Base-by-base conservation (phyloP, 345 rosid genomes). In the Camelina hispida region DNA sequence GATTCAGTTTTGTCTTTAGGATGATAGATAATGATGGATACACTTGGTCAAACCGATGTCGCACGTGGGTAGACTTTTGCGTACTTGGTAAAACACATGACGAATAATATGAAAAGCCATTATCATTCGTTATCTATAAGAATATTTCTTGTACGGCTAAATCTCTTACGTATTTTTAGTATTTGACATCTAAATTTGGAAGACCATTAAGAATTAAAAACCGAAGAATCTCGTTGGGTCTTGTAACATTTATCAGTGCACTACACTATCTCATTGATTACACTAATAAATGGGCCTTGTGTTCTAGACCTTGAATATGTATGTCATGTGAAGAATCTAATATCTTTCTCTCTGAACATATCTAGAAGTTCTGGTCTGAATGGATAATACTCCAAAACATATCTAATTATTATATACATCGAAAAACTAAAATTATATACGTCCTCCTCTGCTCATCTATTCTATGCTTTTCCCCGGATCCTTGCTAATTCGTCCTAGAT, bases 61-160 rank as follows among this genome's bases (percentile, higher is more conserved):
- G 58, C 66, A 65, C 58, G 78, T 74, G 66, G 52, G 15, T 74
- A 18, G 71, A 55, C 66, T 47, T 73, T 1, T 55, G 64, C 5
- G 30, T 73, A 64, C 20, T 44, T 9, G 20, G 30, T 44, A 34
- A 40, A 38, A 1, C 22, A 34, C 25, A 64, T 72, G 62, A 62
- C 35, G 69, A 62, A 28, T 28, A 42, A 42, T 62, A 23, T 52
- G 56, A 53, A 28, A 63, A 63, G 34, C 34, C 28, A 61, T 37
- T 37, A 43, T 12, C n/a, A 15, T 30, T 0, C 1, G 2, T 22
- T 4, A 6, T 30, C 37, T 5, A 47, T 9, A 58, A 20, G 2
- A 34, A 38, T 28, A 62, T 40, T 12, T 28, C 62, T 62, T 18
- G 44, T 61, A 18, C 62, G 68, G n/a, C 68, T 17, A 37, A 38